These are phyloP conservation scores for Pestalotiopsis sp. DNA, from an alignment of 2,329 filamentous ascomycete species.

Conservation along the genomic window DNA sequence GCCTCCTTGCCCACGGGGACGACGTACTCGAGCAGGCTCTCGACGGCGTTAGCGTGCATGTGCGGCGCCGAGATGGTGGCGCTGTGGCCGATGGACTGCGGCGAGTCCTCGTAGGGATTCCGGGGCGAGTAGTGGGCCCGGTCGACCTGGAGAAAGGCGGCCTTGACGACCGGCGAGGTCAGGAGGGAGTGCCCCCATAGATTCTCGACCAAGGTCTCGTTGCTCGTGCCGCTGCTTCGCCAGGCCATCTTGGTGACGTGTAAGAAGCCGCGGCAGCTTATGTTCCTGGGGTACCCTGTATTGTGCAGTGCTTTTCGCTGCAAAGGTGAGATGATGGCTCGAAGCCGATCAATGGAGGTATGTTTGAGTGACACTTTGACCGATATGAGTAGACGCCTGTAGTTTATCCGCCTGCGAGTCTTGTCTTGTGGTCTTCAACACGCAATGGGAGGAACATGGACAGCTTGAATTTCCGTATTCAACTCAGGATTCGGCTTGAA, in stretches of 20 bases:
- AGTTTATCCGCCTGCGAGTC: not conserved
- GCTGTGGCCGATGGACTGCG: slow-evolving; percentile 55
- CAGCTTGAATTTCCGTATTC: too few species aligned
- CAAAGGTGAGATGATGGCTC: not conserved
- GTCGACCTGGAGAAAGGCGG: slow-evolving; percentile 86
- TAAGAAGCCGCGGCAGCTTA: not conserved
- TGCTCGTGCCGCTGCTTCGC: slow-evolving; percentile 77
- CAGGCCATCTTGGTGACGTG: slow-evolving; percentile 73
- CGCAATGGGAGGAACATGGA: too few species aligned
- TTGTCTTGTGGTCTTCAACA: too few species aligned
- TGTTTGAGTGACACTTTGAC: not conserved
- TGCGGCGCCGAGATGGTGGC: slow-evolving; percentile 64
- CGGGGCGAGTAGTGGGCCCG: slow-evolving; percentile 79
- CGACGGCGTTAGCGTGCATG: slow-evolving; percentile 60
- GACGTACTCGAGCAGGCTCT: slow-evolving; percentile 50
- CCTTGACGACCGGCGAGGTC: slow-evolving; percentile 68
- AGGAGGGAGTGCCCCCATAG: slow-evolving; percentile 74
- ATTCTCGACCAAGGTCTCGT: slow-evolving; percentile 77
- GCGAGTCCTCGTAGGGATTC: slow-evolving; percentile 67
- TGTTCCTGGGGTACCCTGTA: slow-evolving; percentile 17
- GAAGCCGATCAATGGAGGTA: not conserved
- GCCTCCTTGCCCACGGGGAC: slow-evolving; percentile 27
- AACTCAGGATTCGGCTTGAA: too few species aligned
- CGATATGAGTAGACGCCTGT: not conserved
- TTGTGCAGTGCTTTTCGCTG: not conserved